phyloP scores from a whole-genome alignment of 75 land plant species.

The Pinus taeda region DNA sequence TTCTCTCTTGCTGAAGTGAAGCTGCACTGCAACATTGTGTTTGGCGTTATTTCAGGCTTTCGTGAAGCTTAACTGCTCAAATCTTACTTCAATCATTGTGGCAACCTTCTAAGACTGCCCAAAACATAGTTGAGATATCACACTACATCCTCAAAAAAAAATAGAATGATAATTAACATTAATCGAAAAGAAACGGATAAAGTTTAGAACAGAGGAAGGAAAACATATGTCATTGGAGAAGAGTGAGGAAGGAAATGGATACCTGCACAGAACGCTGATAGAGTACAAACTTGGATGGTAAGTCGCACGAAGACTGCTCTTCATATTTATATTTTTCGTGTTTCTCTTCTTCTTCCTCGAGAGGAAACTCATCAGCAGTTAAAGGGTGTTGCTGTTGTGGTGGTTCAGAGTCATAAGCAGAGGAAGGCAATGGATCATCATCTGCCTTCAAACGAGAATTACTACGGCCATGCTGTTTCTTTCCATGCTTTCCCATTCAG shows the following conservation, averaged over 20 bases:
- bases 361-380: background rate
- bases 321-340: background rate
- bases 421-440: conserved; percentile 22
- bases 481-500: conserved; percentile 61
- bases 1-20: too few species aligned
- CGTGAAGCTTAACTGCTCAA: too few species aligned
- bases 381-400: background rate
- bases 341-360: background rate
- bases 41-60: too few species aligned
- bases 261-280: conserved; percentile 74
- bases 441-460: background rate
- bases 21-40: too few species aligned
- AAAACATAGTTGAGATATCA: too few species aligned
- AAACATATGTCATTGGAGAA: too few species aligned
- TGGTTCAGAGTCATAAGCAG: conserved; percentile 17
- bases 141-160: too few species aligned
- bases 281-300: conserved; percentile 55
- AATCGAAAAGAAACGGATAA: too few species aligned
- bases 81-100: too few species aligned
- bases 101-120: too few species aligned
- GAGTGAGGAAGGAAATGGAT: background rate
- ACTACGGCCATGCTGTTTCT: conserved; percentile 23
- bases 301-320: background rate
- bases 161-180: too few species aligned
- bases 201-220: too few species aligned